These are phyloP conservation scores for Mollisiaceae sp. DNA, from an alignment of 2,329 filamentous ascomycete genomes.

Conservation along the genomic window DNA sequence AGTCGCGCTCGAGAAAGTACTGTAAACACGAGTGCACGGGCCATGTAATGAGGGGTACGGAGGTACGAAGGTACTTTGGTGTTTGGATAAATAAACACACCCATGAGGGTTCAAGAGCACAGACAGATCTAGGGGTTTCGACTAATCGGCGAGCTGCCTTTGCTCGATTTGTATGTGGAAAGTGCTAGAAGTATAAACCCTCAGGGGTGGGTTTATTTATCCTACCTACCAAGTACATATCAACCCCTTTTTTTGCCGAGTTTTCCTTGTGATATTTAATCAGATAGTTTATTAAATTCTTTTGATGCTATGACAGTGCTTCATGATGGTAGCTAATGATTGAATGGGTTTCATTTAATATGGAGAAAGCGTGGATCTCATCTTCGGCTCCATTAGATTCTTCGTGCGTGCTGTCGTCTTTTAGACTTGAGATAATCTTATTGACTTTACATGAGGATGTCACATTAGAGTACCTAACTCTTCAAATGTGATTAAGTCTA, in stretches of 20 bases:
- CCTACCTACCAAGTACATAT: too few relatives aligned
- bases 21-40: background rate
- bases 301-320: background rate
- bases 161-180: too few relatives aligned
- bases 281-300: background rate
- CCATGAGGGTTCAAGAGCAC: too few relatives aligned
- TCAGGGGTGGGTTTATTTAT: too few relatives aligned
- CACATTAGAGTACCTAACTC: background rate
- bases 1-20: background rate
- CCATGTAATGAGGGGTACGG: constrained; percentile 3
- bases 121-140: too few relatives aligned
- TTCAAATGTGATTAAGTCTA: too few relatives aligned
- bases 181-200: too few relatives aligned
- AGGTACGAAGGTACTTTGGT: too few relatives aligned
- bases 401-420: background rate
- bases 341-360: background rate
- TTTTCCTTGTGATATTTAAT: background rate
- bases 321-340: background rate
- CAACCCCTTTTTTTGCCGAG: background rate
- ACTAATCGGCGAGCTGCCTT: too few relatives aligned
- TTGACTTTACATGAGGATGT: background rate
- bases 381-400: background rate
- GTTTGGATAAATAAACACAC: too few relatives aligned
- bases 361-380: background rate
- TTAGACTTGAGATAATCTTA: background rate